Conservation (phyloP, 768 basidiomycete species). For the Amanita molliuscula region DNA sequence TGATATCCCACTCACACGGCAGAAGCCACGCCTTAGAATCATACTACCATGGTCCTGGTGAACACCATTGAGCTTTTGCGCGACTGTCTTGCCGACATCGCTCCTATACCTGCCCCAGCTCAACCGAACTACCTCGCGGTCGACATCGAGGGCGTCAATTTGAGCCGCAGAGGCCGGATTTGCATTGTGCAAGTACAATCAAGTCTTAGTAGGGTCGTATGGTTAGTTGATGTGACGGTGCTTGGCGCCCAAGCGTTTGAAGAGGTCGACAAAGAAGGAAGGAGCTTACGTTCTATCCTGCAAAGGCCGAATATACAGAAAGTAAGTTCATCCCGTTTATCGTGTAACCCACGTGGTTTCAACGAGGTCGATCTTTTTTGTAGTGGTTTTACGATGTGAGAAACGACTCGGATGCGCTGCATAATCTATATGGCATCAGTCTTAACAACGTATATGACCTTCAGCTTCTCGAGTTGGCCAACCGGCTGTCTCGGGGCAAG, state of each 20-base stretch:
- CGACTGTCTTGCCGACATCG: conserved; percentile 4
- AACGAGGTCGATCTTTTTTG: not conserved
- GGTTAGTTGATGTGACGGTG: conserved; percentile 24
- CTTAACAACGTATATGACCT: conserved; percentile 21
- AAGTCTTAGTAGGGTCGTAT: conserved; percentile 16
- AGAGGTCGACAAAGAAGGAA: conserved; percentile 13
- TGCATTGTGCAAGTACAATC: conserved; percentile 21
- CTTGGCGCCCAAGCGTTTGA: conserved; percentile 19
- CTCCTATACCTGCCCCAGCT: conserved; percentile 3
- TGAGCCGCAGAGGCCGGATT: conserved; percentile 20
- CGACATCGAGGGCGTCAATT: conserved; percentile 24
- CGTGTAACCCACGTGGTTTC: not conserved
- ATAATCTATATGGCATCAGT: conserved; percentile 16
- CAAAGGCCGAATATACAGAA: conserved; percentile 14
- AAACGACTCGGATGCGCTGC: conserved; percentile 24
- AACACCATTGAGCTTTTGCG: conserved; percentile 7
- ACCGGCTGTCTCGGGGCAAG: conserved; percentile 13
- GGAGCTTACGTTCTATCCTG: conserved; percentile 14
- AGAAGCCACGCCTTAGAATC: conserved; percentile 1
- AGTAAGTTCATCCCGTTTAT: conserved; percentile 9
- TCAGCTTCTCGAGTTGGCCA: conserved; percentile 23
- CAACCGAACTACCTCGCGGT: conserved; percentile 16
- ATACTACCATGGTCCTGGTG: conserved; percentile 7
- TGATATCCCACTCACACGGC: not conserved
- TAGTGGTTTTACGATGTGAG: conserved; percentile 25